A percentile compares a stretch with the other conserved stretches of the same genome.
Evolutionary conservation across 495 filamentous ascomycete species (phyloP).

Genomic region (Parathielavia hyrcaniae): DNA sequence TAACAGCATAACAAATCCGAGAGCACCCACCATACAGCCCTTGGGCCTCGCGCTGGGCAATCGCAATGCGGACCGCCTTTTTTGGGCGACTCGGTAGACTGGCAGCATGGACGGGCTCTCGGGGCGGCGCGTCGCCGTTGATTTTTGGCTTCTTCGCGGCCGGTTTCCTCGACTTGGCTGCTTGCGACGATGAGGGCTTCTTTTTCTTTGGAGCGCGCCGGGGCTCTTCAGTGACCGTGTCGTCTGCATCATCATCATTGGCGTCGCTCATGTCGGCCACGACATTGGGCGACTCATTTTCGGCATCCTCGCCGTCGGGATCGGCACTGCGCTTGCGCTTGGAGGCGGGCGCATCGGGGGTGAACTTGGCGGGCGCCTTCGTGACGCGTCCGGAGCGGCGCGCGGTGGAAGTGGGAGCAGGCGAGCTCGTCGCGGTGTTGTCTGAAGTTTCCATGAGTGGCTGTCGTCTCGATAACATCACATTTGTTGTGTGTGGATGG

Average conservation of each 20-base stretch:
- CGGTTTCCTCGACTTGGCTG: slow-evolving; percentile 49
- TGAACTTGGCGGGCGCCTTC: slow-evolving; percentile 64
- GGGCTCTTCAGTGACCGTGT: slow-evolving; percentile 41
- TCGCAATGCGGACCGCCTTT: slow-evolving; percentile 46
- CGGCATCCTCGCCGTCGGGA: slow-evolving; percentile 42
- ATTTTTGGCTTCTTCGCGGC: slow-evolving; percentile 69
- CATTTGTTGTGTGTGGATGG: slow-evolving; percentile 27
- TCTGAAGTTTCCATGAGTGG: slow-evolving; percentile 51
- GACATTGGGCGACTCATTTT: slow-evolving; percentile 52
- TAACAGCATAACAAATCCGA: neutral
- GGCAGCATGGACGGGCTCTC: slow-evolving; percentile 36
- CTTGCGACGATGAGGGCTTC: slow-evolving; percentile 33
- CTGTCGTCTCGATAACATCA: slow-evolving; percentile 31
- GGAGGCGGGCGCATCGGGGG: slow-evolving; percentile 40
- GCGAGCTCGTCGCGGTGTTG: slow-evolving; percentile 50
- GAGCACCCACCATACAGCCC: slow-evolving; percentile 67
- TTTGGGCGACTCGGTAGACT: slow-evolving; percentile 57
- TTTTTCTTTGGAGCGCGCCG: slow-evolving; percentile 27
- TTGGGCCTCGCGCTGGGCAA: slow-evolving; percentile 49
- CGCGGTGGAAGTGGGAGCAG: slow-evolving; percentile 42
- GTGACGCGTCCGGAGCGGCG: slow-evolving; percentile 79
- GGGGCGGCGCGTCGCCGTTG: slow-evolving; percentile 50
- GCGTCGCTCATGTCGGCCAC: slow-evolving; percentile 45
- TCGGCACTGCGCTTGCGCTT: slow-evolving; percentile 54
- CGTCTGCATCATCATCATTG: slow-evolving; percentile 42